phyloP scores from a whole-genome alignment of 169 alveolate genomes.

The Plasmodium gallinaceum region DNA sequence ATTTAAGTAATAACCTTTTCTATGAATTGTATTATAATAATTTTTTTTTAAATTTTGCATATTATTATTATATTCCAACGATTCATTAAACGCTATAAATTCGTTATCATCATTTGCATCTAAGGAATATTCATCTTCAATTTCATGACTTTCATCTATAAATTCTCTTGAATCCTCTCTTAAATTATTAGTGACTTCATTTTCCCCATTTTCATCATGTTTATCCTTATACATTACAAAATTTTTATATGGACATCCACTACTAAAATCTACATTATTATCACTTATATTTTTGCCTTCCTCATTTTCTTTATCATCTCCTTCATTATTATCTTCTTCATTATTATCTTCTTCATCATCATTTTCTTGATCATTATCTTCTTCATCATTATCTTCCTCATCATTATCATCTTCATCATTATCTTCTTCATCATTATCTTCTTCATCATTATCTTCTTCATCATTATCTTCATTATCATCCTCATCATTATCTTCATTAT shows the following conservation, averaged over 20 bases:
- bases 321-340: no score
- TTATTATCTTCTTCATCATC: no score
- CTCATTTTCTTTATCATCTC: slow-evolving; percentile 24
- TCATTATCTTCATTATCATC: neutral
- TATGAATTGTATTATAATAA: slow-evolving; percentile 26
- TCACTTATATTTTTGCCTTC: slow-evolving; percentile 14
- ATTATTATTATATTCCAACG: neutral
- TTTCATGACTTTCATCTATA: slow-evolving; percentile 2
- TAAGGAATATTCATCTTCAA: neutral
- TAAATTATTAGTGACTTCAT: slow-evolving; percentile 1
- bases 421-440: no score
- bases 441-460: neutral
- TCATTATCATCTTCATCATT: no score
- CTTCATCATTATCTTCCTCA: no score
- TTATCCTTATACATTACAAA: neutral
- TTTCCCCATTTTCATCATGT: neutral
- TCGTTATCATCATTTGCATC: slow-evolving; percentile 9
- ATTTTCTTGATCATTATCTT: no score
- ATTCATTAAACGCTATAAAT: slow-evolving; percentile 5
- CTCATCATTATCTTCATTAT: neutral
- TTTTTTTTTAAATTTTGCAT: slow-evolving; percentile 23
- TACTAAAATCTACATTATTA: neutral
- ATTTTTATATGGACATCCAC: no score
- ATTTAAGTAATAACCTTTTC: neutral
- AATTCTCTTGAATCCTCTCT: neutral